Conservation (phyloP, 345 rosid species). For the Orychophragmus violaceus region DNA sequence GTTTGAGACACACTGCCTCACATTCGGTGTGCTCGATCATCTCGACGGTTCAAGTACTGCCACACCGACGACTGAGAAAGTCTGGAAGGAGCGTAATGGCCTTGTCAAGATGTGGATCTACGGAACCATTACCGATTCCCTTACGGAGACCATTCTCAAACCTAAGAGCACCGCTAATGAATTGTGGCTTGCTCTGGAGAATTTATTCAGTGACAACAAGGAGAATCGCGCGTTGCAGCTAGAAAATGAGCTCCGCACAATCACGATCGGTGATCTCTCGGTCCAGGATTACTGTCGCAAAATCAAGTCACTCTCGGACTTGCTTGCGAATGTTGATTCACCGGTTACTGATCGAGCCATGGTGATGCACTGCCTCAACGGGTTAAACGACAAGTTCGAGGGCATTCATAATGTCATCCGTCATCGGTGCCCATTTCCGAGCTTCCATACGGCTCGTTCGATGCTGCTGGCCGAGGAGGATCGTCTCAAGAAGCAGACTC, state of each 20-base stretch:
- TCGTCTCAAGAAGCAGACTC: neutral
- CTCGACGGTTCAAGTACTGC: no score
- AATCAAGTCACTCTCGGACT: neutral
- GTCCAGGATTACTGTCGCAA: neutral
- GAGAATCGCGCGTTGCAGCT: neutral
- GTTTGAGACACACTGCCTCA: no score
- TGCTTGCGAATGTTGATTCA: neutral
- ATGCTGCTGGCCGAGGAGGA: neutral
- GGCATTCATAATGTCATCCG: neutral
- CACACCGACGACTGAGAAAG: no score
- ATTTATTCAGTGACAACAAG: neutral
- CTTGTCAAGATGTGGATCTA: neutral
- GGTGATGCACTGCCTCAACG: neutral
- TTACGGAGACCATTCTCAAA: neutral
- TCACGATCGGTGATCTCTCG: neutral
- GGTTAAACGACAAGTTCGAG: neutral
- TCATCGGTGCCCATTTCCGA: neutral
- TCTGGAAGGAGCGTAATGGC: no score
- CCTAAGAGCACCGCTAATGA: neutral
- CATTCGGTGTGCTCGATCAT: no score
- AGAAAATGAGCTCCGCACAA: neutral
- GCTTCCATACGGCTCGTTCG: neutral
- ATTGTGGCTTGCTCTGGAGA: rapidly evolving
- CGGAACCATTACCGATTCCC: neutral
- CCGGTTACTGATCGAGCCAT: neutral